A percentile compares a stretch with the other conserved stretches of the same genome.
Conservation (phyloP, 805 yeast genomes). For the Ogataea glucozyma region DNA sequence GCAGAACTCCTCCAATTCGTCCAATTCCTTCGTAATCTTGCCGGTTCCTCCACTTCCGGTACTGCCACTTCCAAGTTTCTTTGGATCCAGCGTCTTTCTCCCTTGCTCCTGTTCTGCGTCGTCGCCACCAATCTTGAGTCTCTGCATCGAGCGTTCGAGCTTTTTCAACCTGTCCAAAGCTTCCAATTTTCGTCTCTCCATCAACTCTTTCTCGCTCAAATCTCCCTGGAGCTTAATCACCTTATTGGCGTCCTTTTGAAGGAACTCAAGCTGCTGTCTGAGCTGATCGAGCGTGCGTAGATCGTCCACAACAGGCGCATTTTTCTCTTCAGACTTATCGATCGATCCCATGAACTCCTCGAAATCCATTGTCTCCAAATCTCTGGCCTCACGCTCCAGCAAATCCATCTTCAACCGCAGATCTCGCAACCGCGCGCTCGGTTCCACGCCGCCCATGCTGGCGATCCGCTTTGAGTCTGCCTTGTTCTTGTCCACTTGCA, state of each 20-base stretch:
- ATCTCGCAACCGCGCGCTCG: constrained; percentile 71
- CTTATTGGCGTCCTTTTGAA: constrained; percentile 76
- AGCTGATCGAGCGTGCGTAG: constrained; percentile 54
- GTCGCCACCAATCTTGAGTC: constrained; percentile 24
- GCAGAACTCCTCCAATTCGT: constrained; percentile 29
- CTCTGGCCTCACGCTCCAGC: constrained; percentile 80
- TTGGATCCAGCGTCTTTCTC: constrained; percentile 35
- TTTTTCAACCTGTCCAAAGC: constrained; percentile 74
- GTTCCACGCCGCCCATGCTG: constrained; percentile 58
- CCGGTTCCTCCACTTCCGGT: constrained; percentile 21
- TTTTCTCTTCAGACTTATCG: constrained; percentile 10
- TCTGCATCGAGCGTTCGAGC: constrained; percentile 48
- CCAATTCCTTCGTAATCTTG: constrained; percentile 25
- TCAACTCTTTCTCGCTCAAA: constrained; percentile 50
- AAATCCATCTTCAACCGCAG: constrained; percentile 83
- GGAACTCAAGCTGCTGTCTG: constrained; percentile 55
- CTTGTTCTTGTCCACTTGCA: constrained; percentile 47
- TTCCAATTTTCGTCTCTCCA: constrained; percentile 58
- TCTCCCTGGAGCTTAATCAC: constrained; percentile 63
- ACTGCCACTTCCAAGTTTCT: constrained; percentile 11
- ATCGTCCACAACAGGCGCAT: constrained; percentile 50
- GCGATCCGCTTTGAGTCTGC: constrained; percentile 44
- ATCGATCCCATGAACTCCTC: constrained; percentile 42
- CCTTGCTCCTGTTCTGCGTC: constrained; percentile 11
- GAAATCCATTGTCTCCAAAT: constrained; percentile 83